Conservation (phyloP, 441 rosid species). For the Iberis amara region DNA sequence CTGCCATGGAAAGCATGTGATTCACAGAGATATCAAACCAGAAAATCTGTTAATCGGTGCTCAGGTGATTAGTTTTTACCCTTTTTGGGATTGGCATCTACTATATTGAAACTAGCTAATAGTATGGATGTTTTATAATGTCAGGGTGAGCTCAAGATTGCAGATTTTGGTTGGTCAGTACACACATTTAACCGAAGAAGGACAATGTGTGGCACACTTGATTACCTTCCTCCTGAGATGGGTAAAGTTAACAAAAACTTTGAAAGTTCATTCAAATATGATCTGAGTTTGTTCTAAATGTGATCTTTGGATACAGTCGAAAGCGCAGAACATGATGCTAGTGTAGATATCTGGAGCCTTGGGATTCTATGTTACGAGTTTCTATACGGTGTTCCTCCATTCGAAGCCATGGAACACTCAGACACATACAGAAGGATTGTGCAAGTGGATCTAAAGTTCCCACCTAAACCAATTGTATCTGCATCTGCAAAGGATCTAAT, state of each 20-base stretch:
- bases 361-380: constrained; percentile 91
- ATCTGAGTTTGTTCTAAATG: background rate
- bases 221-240: constrained; percentile 98
- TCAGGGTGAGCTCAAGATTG: constrained; percentile 97
- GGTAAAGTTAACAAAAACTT: constrained; percentile 38
- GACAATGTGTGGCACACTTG: constrained; percentile 95
- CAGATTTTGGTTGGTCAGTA: constrained; percentile 98
- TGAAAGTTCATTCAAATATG: background rate
- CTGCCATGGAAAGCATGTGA: constrained; percentile 97
- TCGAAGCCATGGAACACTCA: constrained; percentile 90
- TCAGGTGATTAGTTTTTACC: constrained; percentile 46
- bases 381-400: constrained; percentile 84
- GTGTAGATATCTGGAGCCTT: constrained; percentile 95
- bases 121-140: background rate
- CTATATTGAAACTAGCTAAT: background rate
- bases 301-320: constrained; percentile 50
- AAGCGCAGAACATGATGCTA: constrained; percentile 92
- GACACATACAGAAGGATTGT: constrained; percentile 94
- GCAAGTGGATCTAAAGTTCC: constrained; percentile 94
- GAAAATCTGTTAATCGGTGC: constrained; percentile 83
- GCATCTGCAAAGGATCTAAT: constrained; percentile 83
- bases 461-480: constrained; percentile 75
- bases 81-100: background rate
- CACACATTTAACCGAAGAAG: constrained; percentile 90
- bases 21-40: constrained; percentile 94